Base-by-base conservation (phyloP, 345 rosid species). In the Populus davidiana region DNA sequence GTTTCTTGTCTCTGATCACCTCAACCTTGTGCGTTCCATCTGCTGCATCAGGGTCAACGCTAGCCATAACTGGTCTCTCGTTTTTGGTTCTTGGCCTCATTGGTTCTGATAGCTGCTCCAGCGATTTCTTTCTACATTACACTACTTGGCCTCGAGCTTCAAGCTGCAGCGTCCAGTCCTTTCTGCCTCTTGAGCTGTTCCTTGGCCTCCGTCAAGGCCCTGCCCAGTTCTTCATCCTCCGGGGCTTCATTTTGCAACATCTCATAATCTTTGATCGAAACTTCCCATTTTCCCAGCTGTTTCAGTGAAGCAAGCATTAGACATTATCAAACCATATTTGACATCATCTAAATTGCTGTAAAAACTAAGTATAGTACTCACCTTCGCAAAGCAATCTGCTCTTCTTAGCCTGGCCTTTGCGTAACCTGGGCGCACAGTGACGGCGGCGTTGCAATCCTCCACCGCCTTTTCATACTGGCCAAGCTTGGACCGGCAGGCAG, bases 341-440 rank as follows among this genome's bases (percentile, higher is more conserved):
- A 18, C 59, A 18, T 1, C 7, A 52, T 20, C 56, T 17, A 50
- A 50, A 6, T 17, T 50, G 7, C n/a, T 17, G 41, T 18, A n/a
- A 5, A 52, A 43, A 63, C 8, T 72, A 49, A 27, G 29, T 10
- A n/a, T 59, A 41, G 17, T n/a, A n/a, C n/a, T 18, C 61, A 93
- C 98, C 98, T 91, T 96, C 67, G 88, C 84, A 70, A 87, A 67
- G 81, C 96, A 96, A 78, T 92, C 90, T 0, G 96, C 99, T 84
- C 98, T 87, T 81, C 99, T 85, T 41, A 96, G 89, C 59, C 97
- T 87, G 38, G 99, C 99, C 78, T 93, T 96, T 72, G 80, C 62
- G 75, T 96, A 96, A 2, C 79, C 77, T 0, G 97, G 96, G 17
- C 92, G 90, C 8, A 91, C 72, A 27, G 78, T 72, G 14, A 96